Base-by-base conservation (phyloP, 352 stramenopile genomes). In the Pythium volutum region DNA sequence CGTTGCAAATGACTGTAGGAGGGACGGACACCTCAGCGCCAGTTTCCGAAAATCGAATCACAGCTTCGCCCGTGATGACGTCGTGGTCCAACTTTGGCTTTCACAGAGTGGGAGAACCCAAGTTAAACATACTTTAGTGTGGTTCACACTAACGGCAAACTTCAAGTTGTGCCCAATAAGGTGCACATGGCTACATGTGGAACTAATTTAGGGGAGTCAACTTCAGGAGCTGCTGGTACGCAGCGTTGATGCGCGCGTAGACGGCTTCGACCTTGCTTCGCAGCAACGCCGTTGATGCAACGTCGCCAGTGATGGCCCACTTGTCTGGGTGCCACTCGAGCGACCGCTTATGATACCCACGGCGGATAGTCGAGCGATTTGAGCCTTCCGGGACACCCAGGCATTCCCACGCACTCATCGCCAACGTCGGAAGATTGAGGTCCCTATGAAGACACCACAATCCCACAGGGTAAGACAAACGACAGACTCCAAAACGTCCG, bases 271-370 rank as follows among this genome's bases (percentile, higher is more conserved):
- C 61, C 45, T 72, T 58, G 4, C 55, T 51, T 6, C 69, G 77
- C 61, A 82, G 60, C 4, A 49, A n/a, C n/a, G 61, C 36, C 10
- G 27, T 39, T 6, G 47, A 45, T n/a, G 11, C 20, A 23, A 9
- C 11, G 9, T 31, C 69, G 1, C 31, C 45, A 29, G 15, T 55
- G 25, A 74, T 23, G 45, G 64, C 55, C 77, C 81, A 88, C 64
- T 86, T 88, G 68, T 91, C 81, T 10, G 81, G 79, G 64, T 91
- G 79, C 77, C 79, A 91, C 59, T 87, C 72, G 49, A 91, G 68
- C 29, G 77, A 82, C 4, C 69, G 71, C n/a, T 61, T 67, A 50
- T 89, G 81, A 51, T 88, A 89, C 34, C 76, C 79, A 9, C 65
- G 70, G 14, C 79, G 76, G 62, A 91, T 83, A 16, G 60, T 66